Percentiles rank a stretch among this genome's conserved stretches.
Evolutionary conservation across 768 basidiomycete species (phyloP).

Genomic region (Lactifluus pinguis): DNA sequence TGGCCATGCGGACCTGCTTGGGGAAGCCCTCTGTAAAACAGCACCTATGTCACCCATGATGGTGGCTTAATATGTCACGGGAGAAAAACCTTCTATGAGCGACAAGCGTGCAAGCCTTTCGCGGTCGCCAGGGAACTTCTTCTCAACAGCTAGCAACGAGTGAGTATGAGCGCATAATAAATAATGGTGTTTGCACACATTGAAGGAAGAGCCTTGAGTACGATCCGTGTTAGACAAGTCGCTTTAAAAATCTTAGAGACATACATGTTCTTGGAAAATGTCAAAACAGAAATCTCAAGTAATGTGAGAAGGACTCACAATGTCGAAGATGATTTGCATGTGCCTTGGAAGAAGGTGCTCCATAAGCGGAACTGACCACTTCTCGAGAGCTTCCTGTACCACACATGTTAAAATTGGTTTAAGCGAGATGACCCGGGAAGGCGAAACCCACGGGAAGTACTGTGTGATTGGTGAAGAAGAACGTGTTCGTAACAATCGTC

Average conservation of each 20-base stretch:
- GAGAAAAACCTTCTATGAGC: slow-evolving; percentile 67
- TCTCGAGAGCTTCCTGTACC: slow-evolving; percentile 70
- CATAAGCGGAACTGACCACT: slow-evolving; percentile 86
- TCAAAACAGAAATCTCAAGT: slow-evolving; percentile 25
- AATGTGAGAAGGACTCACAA: slow-evolving; percentile 33
- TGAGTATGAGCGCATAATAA: background rate
- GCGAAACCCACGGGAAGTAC: slow-evolving; percentile 65
- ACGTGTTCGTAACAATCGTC: slow-evolving; percentile 81
- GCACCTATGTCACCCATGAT: background rate
- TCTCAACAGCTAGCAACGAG: slow-evolving; percentile 59
- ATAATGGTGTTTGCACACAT: slow-evolving; percentile 32
- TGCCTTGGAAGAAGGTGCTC: slow-evolving; percentile 82
- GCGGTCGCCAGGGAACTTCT: slow-evolving; percentile 80
- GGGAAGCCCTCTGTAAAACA: slow-evolving; percentile 63
- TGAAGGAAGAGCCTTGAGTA: slow-evolving; percentile 52
- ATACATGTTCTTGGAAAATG: slow-evolving; percentile 40
- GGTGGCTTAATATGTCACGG: background rate
- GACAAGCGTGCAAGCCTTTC: slow-evolving; percentile 81
- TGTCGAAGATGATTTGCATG: slow-evolving; percentile 88
- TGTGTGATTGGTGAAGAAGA: slow-evolving; percentile 95
- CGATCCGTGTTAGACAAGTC: background rate
- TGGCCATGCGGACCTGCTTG: slow-evolving; percentile 84
- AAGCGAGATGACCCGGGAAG: background rate
- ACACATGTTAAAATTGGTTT: background rate
- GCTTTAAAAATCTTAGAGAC: slow-evolving; percentile 14